phyloP scores from a whole-genome alignment of 352 stramenopile genomes.

The Plasmopara muralis region DNA sequence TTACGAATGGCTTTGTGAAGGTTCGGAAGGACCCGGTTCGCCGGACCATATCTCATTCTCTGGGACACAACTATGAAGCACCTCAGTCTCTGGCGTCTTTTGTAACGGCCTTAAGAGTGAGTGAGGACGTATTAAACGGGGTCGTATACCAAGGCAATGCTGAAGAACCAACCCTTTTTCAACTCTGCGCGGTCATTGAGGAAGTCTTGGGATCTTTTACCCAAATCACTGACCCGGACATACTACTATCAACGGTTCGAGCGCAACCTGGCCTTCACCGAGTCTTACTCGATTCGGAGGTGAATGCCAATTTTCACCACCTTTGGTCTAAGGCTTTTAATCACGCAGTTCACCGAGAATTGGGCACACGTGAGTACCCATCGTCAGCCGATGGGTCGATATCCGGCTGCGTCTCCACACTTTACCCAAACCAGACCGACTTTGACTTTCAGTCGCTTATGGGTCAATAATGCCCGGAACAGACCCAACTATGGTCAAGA shows the following conservation, averaged over 20 bases:
- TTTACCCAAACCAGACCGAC: not conserved
- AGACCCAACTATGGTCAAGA: not conserved
- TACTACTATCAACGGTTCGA: no score
- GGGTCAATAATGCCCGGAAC: not conserved
- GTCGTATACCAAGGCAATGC: conserved; percentile 1
- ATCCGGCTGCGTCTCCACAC: not conserved
- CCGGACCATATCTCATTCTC: no score
- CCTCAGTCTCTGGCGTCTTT: not conserved
- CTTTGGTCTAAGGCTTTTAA: not conserved
- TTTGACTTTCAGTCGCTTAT: not conserved
- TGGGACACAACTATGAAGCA: no score
- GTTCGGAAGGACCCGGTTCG: no score
- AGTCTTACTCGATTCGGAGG: no score
- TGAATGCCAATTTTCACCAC: conserved; percentile 1
- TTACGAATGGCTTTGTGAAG: no score
- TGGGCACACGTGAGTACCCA: not conserved
- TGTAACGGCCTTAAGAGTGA: not conserved
- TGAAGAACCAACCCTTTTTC: not conserved
- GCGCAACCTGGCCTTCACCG: no score
- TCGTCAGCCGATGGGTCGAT: not conserved
- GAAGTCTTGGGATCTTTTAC: not conserved
- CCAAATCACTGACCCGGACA: not conserved
- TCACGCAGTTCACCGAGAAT: not conserved
- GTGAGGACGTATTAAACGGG: not conserved
- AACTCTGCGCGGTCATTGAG: not conserved